Base-by-base conservation (phyloP, 1,139 yeast genomes). In the Magnusiomyces suaveolens region DNA sequence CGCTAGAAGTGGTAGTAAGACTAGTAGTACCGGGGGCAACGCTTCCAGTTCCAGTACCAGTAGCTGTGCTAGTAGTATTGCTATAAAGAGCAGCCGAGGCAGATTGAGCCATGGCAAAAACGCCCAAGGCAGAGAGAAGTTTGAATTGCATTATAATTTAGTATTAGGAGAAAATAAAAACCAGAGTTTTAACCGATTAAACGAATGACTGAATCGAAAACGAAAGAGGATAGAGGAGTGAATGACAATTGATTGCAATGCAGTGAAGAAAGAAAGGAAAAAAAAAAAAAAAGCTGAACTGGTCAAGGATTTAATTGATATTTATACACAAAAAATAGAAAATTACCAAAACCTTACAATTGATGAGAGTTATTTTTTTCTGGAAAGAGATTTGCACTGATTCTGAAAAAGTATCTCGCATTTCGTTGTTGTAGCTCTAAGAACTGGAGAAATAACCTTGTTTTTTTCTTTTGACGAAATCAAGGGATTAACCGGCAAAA, bases 1-100 rank as follows among this genome's bases (percentile, higher is more conserved):
- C 43, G 21, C n/a, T 18, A 6, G 12, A 29, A 29, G 53, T 47
- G 29, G 24, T 18, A 36, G 43, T 48, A n/a, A 52, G 50, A 48
- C 52, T 39, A 6, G 50, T 49, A 33, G 55, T 53, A 18, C 48
- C 52, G 23, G 55, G 48, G 48, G 33, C n/a, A 38, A 21, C 32
- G n/a, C 20, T 43, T 46, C 16, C 18, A 6, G 49, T 52, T 48
- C 49, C 25, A 16, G 52, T 48, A 24, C 32, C 33, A 39, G 8
- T 39, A 21, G 46, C 53, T 41, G 24, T 52, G 24, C 25, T 21
- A 21, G 48, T 44, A 51, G 50, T 48, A 38, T 24, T 33, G 21
- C n/a, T 16, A 29, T 26, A 43, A 32, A 24, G 14, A 29, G 26
- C 29, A 26, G 50, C 54, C 26, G 24, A 6, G 6, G 48, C 39